Evolutionary conservation across 1,139 yeast genomes (phyloP).

Genomic region (Ogataea hybrid): DNA sequence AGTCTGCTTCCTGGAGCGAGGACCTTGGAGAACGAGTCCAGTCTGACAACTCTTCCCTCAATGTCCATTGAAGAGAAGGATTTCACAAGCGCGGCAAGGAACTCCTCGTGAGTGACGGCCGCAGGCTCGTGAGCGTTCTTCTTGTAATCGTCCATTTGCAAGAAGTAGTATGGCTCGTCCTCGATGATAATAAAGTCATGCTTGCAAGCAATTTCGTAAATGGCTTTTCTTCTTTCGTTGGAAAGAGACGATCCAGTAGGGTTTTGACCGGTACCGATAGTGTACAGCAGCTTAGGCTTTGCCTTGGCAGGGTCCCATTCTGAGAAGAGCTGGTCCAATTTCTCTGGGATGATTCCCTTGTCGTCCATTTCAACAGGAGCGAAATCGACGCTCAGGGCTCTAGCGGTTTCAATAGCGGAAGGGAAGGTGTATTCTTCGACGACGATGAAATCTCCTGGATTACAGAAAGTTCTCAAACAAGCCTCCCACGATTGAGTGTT

Average conservation of each 20-base stretch:
- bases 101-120: slow-evolving; percentile 46
- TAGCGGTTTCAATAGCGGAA: slow-evolving; percentile 80
- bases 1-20: slow-evolving; percentile 89
- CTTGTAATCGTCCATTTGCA: slow-evolving; percentile 77
- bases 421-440: slow-evolving; percentile 84
- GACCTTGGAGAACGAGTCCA: slow-evolving; percentile 91
- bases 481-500: slow-evolving; percentile 92
- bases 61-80: slow-evolving; percentile 76
- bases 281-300: slow-evolving; percentile 69
- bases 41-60: slow-evolving; percentile 88
- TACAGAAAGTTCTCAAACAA: slow-evolving; percentile 71
- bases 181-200: slow-evolving; percentile 80
- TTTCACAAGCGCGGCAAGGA: slow-evolving; percentile 66
- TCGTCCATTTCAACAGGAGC: slow-evolving; percentile 79
- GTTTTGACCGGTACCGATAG: slow-evolving; percentile 91
- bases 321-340: slow-evolving; percentile 58
- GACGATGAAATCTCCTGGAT: slow-evolving; percentile 74
- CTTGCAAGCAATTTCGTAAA: slow-evolving; percentile 71
- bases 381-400: slow-evolving; percentile 65
- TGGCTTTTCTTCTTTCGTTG: slow-evolving; percentile 64
- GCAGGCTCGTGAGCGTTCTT: slow-evolving; percentile 39
- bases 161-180: slow-evolving; percentile 93
- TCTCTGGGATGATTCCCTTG: slow-evolving; percentile 75
- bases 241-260: slow-evolving; percentile 87
- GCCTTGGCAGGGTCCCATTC: slow-evolving; percentile 58